Percentiles rank a stretch among this genome's conserved stretches.
Evolutionary conservation across 495 filamentous ascomycete species (phyloP).

Genomic region (Articulospora tetracladia): DNA sequence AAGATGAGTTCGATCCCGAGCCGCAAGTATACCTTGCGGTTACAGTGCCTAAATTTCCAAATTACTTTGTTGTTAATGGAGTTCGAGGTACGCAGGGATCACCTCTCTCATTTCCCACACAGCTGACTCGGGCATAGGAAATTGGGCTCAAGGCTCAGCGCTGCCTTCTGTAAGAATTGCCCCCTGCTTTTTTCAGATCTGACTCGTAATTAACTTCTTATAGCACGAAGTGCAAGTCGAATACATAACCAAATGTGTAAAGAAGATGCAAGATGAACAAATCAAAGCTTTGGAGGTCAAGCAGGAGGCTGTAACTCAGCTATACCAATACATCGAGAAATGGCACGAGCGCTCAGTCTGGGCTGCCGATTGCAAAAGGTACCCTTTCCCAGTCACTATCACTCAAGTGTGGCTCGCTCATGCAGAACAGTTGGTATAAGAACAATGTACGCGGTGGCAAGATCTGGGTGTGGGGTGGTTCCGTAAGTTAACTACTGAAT

Average conservation of each 20-base stretch:
- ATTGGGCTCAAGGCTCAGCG: not conserved
- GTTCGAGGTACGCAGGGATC: not conserved
- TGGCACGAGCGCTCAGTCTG: constrained; percentile 30
- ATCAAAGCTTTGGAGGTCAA: constrained; percentile 31
- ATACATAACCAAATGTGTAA: constrained; percentile 30
- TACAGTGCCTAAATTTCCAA: not conserved
- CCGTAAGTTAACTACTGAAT: constrained; percentile 47
- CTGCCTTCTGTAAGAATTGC: not conserved
- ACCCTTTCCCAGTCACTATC: constrained; percentile 21
- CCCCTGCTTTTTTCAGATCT: no score
- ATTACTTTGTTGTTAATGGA: not conserved
- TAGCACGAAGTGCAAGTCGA: constrained; percentile 30
- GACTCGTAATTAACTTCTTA: constrained; percentile 4
- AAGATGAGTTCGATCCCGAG: not conserved
- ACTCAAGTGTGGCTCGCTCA: not conserved
- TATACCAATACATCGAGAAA: constrained; percentile 31
- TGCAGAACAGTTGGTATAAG: not conserved
- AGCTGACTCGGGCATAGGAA: not conserved
- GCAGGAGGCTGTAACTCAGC: constrained; percentile 31
- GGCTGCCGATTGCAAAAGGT: constrained; percentile 33
- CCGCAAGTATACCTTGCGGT: not conserved
- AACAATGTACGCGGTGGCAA: not conserved
- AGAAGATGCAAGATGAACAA: constrained; percentile 32
- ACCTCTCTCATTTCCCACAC: not conserved
- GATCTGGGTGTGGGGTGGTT: not conserved